phyloP scores from a whole-genome alignment of 768 basidiomycete genomes.

The Boletus subcaerulescens region DNA sequence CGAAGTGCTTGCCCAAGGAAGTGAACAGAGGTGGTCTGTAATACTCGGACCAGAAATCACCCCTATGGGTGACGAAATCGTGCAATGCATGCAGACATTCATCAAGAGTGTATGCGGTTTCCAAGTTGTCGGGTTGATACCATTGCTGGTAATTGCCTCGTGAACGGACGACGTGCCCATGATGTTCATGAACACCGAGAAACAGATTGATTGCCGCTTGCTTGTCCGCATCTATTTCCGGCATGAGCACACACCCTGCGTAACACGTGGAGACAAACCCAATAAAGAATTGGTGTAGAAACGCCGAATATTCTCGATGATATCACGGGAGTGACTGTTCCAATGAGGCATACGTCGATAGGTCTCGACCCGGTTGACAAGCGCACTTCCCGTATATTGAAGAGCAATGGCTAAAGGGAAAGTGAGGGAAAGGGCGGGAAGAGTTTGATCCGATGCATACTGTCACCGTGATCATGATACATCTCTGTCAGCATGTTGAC shows the following conservation, averaged over 20 bases:
- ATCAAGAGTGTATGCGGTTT: conserved; percentile 61
- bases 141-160: conserved; percentile 81
- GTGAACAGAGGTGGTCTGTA: conserved; percentile 85
- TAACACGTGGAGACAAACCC: conserved; percentile 41
- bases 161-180: conserved; percentile 47
- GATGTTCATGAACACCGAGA: conserved; percentile 67
- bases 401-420: conserved; percentile 72
- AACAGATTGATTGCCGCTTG: conserved; percentile 98
- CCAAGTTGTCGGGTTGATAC: conserved; percentile 73
- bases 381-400: conserved; percentile 94
- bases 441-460: conserved; percentile 42
- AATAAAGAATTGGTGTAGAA: conserved; percentile 94
- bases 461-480: conserved; percentile 97
- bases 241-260: background rate
- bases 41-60: conserved; percentile 87
- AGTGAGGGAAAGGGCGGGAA: background rate
- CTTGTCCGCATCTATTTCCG: conserved; percentile 81
- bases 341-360: conserved; percentile 95
- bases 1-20: conserved; percentile 83
- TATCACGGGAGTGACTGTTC: conserved; percentile 95
- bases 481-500: conserved; percentile 97
- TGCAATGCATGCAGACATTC: conserved; percentile 63
- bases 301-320: conserved; percentile 90
- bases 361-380: conserved; percentile 95
- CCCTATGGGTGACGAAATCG: conserved; percentile 54